Conservation (phyloP, 108 stramenopile genomes). For the Pseudonitzschia multistriata region DNA sequence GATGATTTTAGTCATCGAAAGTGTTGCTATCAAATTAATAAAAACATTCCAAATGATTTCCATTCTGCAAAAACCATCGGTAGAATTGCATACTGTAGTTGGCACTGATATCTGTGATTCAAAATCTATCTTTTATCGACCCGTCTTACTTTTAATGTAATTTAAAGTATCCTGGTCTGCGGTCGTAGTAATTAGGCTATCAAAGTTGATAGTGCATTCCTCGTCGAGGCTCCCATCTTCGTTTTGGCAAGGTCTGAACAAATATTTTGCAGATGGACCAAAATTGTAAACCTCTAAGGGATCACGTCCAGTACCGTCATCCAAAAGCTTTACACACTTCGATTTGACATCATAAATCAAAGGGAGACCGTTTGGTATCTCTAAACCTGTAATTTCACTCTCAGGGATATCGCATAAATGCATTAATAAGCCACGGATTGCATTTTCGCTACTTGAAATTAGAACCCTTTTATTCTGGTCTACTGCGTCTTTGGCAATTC, state of each 20-base stretch:
- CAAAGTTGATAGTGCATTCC: slow-evolving; percentile 28
- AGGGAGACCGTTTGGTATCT: slow-evolving; percentile 98
- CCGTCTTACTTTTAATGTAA: slow-evolving; percentile 23
- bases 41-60: too few relatives aligned
- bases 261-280: slow-evolving; percentile 71
- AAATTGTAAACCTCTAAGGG: slow-evolving; percentile 87
- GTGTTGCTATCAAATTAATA: neutral
- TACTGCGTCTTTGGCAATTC: slow-evolving; percentile 83
- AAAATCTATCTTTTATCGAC: neutral
- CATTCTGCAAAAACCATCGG: too few relatives aligned
- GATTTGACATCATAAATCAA: slow-evolving; percentile 82
- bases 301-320: slow-evolving; percentile 80
- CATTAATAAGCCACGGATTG: slow-evolving; percentile 97
- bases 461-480: slow-evolving; percentile 92
- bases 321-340: slow-evolving; percentile 62
- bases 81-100: too few relatives aligned
- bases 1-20: too few relatives aligned
- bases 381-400: slow-evolving; percentile 87
- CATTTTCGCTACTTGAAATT: slow-evolving; percentile 96
- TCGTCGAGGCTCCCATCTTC: slow-evolving; percentile 57
- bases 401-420: slow-evolving; percentile 94
- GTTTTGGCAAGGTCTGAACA: slow-evolving; percentile 77
- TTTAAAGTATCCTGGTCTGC: slow-evolving; percentile 29
- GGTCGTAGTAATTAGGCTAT: neutral
- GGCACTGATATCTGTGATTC: neutral